These are phyloP conservation scores for Camellia lanceoleosa DNA, from an alignment of 148 eudicot genomes.

Conservation along the genomic window DNA sequence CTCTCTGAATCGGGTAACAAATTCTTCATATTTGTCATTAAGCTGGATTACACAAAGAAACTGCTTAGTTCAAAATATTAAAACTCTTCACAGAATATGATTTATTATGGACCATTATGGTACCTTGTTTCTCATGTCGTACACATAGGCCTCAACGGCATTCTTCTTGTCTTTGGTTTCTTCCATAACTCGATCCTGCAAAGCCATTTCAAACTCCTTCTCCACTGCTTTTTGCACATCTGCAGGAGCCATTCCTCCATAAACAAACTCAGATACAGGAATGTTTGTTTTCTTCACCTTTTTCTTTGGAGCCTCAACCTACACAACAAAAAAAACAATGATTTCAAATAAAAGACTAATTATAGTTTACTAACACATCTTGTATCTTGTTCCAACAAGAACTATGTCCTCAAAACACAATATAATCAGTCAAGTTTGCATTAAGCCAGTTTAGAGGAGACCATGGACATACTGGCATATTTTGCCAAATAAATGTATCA, in stretches of 20 bases:
- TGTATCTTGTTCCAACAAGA: background rate
- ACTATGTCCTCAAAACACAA: background rate
- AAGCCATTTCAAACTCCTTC: conserved; percentile 94
- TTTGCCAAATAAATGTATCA: background rate
- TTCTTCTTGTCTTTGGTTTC: conserved; percentile 88
- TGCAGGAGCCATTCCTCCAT: conserved; percentile 54
- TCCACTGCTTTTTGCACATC: conserved; percentile 84
- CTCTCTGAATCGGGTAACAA: conserved; percentile 65
- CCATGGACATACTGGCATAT: background rate
- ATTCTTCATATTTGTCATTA: conserved; percentile 68
- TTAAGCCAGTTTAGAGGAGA: background rate
- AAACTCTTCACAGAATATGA: background rate
- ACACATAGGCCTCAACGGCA: conserved; percentile 90
- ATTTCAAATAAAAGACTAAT: background rate
- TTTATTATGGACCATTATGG: background rate
- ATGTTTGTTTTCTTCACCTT: conserved; percentile 71
- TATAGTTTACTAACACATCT: background rate
- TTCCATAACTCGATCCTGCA: conserved; percentile 92
- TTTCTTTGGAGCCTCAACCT: conserved; percentile 79
- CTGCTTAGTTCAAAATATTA: background rate
- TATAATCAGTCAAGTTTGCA: background rate
- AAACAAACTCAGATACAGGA: conserved; percentile 62
- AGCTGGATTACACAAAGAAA: conserved; percentile 41
- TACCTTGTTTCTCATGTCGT: conserved; percentile 94
- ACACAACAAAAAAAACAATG: background rate